These are phyloP conservation scores for Colletotrichum nymphaeae DNA, from an alignment of 2,329 filamentous ascomycete genomes.

Conservation along the genomic window DNA sequence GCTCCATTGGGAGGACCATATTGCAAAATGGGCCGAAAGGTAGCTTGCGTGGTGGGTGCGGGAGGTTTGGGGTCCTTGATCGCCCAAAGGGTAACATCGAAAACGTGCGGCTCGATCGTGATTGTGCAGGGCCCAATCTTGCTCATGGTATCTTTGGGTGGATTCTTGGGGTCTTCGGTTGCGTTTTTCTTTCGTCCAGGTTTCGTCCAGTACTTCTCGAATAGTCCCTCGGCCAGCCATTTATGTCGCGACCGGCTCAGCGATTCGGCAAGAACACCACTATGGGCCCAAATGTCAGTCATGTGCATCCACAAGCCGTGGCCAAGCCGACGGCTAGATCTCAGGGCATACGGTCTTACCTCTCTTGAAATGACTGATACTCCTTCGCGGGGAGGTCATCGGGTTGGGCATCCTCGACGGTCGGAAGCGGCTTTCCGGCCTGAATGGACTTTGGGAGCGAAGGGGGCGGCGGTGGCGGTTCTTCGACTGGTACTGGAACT, in stretches of 20 bases:
- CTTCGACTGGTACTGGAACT: constrained; percentile 50
- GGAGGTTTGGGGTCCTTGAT: constrained; percentile 73
- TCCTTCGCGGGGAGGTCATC: constrained; percentile 71
- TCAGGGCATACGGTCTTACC: constrained; percentile 54
- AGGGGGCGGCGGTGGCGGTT: constrained; percentile 48
- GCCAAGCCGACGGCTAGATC: background rate
- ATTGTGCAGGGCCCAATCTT: constrained; percentile 80
- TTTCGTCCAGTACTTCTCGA: constrained; percentile 84
- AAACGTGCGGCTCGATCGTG: constrained; percentile 82
- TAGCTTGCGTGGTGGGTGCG: constrained; percentile 38
- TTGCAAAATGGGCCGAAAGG: constrained; percentile 69
- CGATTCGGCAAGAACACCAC: constrained; percentile 80
- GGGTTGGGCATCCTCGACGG: constrained; percentile 74
- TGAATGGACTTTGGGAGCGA: constrained; percentile 72
- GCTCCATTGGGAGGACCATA: constrained; percentile 73
- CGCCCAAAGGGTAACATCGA: constrained; percentile 80
- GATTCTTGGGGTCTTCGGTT: constrained; percentile 73
- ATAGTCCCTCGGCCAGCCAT: constrained; percentile 79
- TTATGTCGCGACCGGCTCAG: constrained; percentile 77
- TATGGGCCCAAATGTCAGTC: constrained; percentile 46
- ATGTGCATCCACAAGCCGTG: no score
- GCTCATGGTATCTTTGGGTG: constrained; percentile 76
- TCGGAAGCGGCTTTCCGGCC: constrained; percentile 77
- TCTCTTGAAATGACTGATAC: constrained; percentile 80
- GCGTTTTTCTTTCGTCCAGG: constrained; percentile 76